Evolutionary conservation across 257 asterid genomes (phyloP), one percentile per base, ranked within the genome.

Genomic region (Anisodus tanguticus): DNA sequence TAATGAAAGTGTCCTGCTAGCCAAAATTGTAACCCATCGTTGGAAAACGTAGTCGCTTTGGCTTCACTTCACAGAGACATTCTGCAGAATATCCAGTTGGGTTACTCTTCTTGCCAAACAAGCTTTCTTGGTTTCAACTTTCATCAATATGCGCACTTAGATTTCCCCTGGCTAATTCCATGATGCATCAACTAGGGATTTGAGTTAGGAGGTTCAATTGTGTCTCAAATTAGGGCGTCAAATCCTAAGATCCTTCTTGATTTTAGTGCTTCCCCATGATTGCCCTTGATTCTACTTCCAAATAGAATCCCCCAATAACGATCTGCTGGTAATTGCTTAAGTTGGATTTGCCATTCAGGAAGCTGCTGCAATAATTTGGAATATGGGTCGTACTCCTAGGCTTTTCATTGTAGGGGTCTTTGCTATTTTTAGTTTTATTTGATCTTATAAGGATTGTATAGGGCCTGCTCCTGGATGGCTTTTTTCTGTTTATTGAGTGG

Each of bases 181-280:
- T 41, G 64, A 51, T 53, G 8, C 64, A 77, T 77, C 80, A 72
- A 72, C n/a, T 47, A 43, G 41, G 80, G 79, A 71, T 71, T 71
- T 55, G 17, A 43, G 39, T 68, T 39, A 6, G 53, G n/a, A 68
- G 53, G 77, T 17, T 41, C 79, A 43, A 43, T 43, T 47, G 57
- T 41, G 55, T 9, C 82, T 3, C 45, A 19, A 49, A 22, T 53
- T 53, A 77, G 64, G 81, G 64, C 63, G 53, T 74, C 13, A 26
- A 76, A 51, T 13, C 26, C 64, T 26, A 77, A 26, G 58, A 9
- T 10, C 79, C 17, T n/a, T 71, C 39, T 43, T 3, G 17, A 45
- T 71, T 68, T n/a, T 43, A 71, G 58, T 17, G 45, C 54, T 43
- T 71, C 58, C 17, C 57, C 1, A 5, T 71, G 58, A n/a, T 45